Evolutionary conservation across 345 rosid species (phyloP), one percentile per base, ranked within the genome.

Genomic region (Ceriops decandra): DNA sequence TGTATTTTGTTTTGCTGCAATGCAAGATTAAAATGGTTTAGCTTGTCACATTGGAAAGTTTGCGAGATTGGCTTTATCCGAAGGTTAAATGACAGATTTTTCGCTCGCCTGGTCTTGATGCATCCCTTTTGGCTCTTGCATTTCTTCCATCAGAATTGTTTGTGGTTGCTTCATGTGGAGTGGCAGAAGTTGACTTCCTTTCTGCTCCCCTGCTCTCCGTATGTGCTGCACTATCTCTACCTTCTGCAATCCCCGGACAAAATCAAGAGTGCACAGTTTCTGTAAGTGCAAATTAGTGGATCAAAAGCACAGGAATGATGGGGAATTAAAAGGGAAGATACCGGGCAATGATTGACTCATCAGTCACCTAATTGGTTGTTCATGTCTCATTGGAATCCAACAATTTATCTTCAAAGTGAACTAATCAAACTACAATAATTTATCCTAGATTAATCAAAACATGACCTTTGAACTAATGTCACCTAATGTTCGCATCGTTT

Each of bases 91-190:
- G 17, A 52, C 28, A 31, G 15, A 62, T 1, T 0, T 20, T 21
- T 24, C 60, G 42, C 47, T 57, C 60, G 81, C 90, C 90, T 77
- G 82, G n/a, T 57, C 61, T 87, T 72, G 81, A 70, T 46, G 71
- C 56, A 52, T 69, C 65, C 63, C 26, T 77, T 52, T 59, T 66
- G 5, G 62, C 26, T 57, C 73, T 82, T 47, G 72, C 70, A 56
- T 35, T 70, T 75, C 46, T 79, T 2, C 71, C 72, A 52, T 72
- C 62, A 6, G 79, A 63, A 68, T 52, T 58, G 47, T 24, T 69
- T 52, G 20, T 24, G 8, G n/a, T 28, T 32, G 69, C 59, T 76
- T 76, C 80, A 15, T 11, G 52, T 49, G 27, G 35, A 64, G 71
- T 66, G 63, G 51, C 10, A 6, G 83, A 73, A 52, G 73, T 62